Conservation (phyloP, 192 early-diverging fungal genomes). For the Coemansia sp. region DNA sequence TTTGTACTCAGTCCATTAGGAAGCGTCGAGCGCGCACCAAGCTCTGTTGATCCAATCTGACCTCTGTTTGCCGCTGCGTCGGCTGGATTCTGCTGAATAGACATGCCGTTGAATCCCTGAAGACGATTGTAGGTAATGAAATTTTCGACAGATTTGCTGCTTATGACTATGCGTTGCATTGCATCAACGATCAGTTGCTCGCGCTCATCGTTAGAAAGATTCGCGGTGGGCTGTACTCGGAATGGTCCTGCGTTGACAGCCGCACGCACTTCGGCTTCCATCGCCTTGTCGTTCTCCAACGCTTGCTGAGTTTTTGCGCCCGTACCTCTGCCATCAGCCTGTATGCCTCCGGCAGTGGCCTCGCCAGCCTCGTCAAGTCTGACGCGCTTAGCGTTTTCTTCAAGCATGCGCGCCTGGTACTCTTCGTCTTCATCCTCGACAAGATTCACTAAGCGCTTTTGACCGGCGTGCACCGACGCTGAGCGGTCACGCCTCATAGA, state of each 20-base stretch:
- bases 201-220: conserved; percentile 14
- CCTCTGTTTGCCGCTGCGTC: neutral
- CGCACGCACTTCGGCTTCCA: conserved; percentile 21
- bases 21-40: conserved; percentile 3
- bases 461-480: too few relatives aligned
- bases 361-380: conserved; percentile 27
- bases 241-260: conserved; percentile 15
- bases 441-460: conserved; percentile 15
- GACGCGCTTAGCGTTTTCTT: conserved; percentile 49
- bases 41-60: conserved; percentile 4
- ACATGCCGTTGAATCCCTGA: conserved; percentile 1
- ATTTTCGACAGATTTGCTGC: conserved; percentile 14
- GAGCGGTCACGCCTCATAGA: too few relatives aligned
- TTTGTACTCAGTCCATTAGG: conserved; percentile 39
- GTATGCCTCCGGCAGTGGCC: neutral
- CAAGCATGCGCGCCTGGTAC: conserved; percentile 39
- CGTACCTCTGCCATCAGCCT: neutral
- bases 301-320: neutral
- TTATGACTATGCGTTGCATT: conserved; percentile 19
- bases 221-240: conserved; percentile 11
- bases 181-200: conserved; percentile 15
- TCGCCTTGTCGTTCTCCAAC: conserved; percentile 15
- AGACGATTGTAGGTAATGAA: conserved; percentile 31
- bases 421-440: conserved; percentile 45
- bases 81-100: neutral